Base-by-base conservation (phyloP, 306 rosid genomes). In the Castanea crenata region DNA sequence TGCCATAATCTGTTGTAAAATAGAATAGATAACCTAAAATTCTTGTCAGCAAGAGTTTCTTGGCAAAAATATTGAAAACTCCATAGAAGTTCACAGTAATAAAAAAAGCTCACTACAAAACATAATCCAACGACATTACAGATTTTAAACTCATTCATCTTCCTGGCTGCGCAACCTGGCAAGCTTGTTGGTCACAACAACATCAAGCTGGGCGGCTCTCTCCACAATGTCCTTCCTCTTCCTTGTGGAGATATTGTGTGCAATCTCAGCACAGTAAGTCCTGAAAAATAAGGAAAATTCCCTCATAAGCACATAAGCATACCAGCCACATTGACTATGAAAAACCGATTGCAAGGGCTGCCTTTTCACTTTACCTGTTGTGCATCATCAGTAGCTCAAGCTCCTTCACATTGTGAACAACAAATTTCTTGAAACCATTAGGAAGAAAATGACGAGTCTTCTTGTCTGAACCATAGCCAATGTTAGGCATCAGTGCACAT, bases 91-190 rank as follows among this genome's bases (percentile, higher is more conserved):
- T 32, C 51, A 67, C 4, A 19, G 51, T 8, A 35, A 35, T 67
- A 25, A 71, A 70, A 25, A 71, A 70, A 58, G 20, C 64, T 74
- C 71, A 76, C 74, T 75, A 78, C 83, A 80, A 82, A 64, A 72
- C 75, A 81, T 25, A 59, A 57, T 20, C 35, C 44, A 68, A 6
- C 68, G 5, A 21, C 55, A 25, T 57, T 19, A 34, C 12, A 27
- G 78, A 59, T 27, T 74, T 38, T 34, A 46, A 73, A 76, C 71
- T 86, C 89, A 94, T 69, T 92, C 98, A 86, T 92, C 97, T 68
- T 92, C 97, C 74, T 90, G 98, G 86, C 98, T 90, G 15, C 94
- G 93, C 74, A 94, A 84, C 86, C 98, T 87, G 14, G 97, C 96
- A n/a, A 89, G 90, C 79, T 87, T 87, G 92, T 94, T 94, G 14